Conservation (phyloP, 768 basidiomycete genomes). For the Dacryopinax spathularia region DNA sequence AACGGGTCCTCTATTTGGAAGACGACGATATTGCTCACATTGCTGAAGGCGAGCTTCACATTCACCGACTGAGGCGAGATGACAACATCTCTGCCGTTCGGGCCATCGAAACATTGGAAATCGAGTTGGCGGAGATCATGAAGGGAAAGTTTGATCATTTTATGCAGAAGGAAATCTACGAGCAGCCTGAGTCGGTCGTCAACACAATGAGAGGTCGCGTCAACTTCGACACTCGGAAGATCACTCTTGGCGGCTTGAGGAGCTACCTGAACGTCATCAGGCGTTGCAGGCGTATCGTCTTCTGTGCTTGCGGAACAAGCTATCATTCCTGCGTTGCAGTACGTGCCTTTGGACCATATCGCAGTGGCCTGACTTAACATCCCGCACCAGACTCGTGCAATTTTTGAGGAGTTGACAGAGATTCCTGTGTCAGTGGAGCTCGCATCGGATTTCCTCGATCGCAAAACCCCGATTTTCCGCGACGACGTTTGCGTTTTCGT, state of each 20-base stretch:
- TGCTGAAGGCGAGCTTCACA: slow-evolving; percentile 91
- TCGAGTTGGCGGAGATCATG: slow-evolving; percentile 99
- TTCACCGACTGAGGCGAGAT: slow-evolving; percentile 89
- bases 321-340: slow-evolving; percentile 91
- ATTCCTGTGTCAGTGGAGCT: slow-evolving; percentile 95
- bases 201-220: slow-evolving; percentile 99
- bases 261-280: slow-evolving; percentile 93
- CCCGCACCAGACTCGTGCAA: slow-evolving; percentile 61
- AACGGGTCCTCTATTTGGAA: slow-evolving; percentile 94
- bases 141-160: slow-evolving; percentile 99
- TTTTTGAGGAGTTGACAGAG: slow-evolving; percentile 97
- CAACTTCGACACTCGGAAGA: slow-evolving; percentile 85
- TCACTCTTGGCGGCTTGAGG: slow-evolving; percentile 90
- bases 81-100: slow-evolving; percentile 69
- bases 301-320: slow-evolving; percentile 95
- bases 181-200: slow-evolving; percentile 97
- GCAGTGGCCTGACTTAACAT: not conserved
- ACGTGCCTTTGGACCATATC: slow-evolving; percentile 7
- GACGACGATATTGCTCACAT: slow-evolving; percentile 99
- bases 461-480: slow-evolving; percentile 98
- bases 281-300: slow-evolving; percentile 84
- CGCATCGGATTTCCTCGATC: slow-evolving; percentile 94
- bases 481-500: slow-evolving; percentile 95
- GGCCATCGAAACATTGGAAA: slow-evolving; percentile 93
- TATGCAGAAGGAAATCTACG: slow-evolving; percentile 99